A percentile compares a stretch with the other conserved stretches of the same genome.
These are phyloP conservation scores for Fusarium domesticum DNA, from an alignment of 2,329 filamentous ascomycete species.

Conservation along the genomic window DNA sequence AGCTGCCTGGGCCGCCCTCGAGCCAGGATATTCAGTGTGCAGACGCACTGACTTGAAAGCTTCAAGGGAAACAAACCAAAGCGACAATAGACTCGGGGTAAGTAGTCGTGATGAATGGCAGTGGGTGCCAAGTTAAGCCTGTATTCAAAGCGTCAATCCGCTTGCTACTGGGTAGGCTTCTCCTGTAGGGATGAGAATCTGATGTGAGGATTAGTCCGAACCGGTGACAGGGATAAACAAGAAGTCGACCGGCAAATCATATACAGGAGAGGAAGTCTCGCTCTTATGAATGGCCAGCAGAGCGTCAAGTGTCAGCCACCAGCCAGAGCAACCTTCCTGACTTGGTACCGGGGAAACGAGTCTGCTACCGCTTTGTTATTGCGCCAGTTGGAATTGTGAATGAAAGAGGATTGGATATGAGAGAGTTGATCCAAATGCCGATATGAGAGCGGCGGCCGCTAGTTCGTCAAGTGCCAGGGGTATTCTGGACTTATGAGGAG, in stretches of 20 bases:
- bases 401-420: background rate
- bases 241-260: slow-evolving; percentile 27
- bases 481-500: background rate
- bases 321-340: slow-evolving; percentile 22
- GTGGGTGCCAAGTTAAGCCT: no score
- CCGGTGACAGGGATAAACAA: slow-evolving; percentile 22
- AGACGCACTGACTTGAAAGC: background rate
- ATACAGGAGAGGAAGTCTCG: slow-evolving; percentile 15
- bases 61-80: background rate
- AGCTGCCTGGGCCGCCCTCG: background rate
- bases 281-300: slow-evolving; percentile 26
- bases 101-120: background rate
- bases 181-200: background rate
- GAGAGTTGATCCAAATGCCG: background rate
- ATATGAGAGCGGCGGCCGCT: no score
- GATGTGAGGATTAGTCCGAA: slow-evolving; percentile 9
- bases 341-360: slow-evolving; percentile 9
- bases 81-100: background rate
- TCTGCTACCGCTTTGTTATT: background rate
- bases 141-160: background rate
- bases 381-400: background rate
- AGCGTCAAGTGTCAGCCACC: slow-evolving; percentile 22
- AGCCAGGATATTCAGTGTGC: background rate
- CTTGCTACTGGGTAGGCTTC: background rate
- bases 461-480: background rate